These are phyloP conservation scores for Calonectria crousiana DNA, from an alignment of 2,329 filamentous ascomycete genomes.

Conservation along the genomic window DNA sequence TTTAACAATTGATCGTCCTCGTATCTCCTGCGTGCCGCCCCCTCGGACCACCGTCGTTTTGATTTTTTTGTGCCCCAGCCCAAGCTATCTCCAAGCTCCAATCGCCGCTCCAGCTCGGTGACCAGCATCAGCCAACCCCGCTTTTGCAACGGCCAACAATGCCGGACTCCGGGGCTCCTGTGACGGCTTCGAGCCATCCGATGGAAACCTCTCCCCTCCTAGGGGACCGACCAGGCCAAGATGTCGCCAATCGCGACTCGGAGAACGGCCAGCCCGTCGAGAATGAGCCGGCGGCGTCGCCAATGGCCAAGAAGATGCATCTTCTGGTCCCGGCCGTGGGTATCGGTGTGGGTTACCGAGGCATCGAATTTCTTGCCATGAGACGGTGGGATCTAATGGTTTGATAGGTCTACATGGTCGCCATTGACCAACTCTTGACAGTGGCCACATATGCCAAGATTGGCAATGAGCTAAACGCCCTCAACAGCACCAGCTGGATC, in stretches of 20 bases:
- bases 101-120: not conserved
- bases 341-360: slow-evolving; percentile 48
- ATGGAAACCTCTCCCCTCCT: slow-evolving; percentile 47
- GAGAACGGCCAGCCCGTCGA: slow-evolving; percentile 27
- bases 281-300: slow-evolving; percentile 16
- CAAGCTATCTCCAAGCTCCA: not conserved
- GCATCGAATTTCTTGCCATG: not conserved
- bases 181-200: slow-evolving; percentile 3
- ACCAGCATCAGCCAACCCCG: slow-evolving; percentile 4
- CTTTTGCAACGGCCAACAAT: slow-evolving; percentile 22
- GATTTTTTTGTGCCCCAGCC: not conserved
- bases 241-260: slow-evolving; percentile 14
- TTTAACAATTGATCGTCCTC: not conserved
- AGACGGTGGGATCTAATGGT: not conserved
- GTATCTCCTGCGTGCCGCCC: not conserved
- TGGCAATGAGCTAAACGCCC: slow-evolving; percentile 78
- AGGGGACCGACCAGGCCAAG: slow-evolving; percentile 9
- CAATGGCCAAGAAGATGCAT: slow-evolving; percentile 52
- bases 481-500: slow-evolving; percentile 83
- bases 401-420: slow-evolving; percentile 75
- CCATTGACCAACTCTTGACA: slow-evolving; percentile 82
- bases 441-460: slow-evolving; percentile 84
- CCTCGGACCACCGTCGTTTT: not conserved
- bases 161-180: slow-evolving; percentile 19
- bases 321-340: slow-evolving; percentile 53